Conservation (phyloP, 208 protist genomes). For the Trypanosoma conorhini region DNA sequence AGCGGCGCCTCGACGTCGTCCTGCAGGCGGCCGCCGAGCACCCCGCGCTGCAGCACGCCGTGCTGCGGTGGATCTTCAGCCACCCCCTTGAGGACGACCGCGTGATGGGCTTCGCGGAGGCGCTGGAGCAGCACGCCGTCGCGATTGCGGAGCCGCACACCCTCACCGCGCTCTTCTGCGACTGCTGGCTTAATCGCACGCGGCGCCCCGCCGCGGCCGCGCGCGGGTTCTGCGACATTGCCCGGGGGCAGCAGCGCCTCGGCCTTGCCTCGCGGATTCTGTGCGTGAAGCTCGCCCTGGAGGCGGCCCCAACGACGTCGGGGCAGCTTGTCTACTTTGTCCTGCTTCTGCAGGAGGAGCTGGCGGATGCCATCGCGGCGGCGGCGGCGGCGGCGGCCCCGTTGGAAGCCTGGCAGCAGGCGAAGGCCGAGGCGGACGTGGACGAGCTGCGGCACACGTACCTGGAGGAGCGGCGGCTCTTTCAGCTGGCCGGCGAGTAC, state of each 20-base stretch:
- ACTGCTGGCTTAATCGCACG: slow-evolving; percentile 39
- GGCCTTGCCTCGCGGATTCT: slow-evolving; percentile 49
- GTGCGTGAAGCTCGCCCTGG: slow-evolving; percentile 49
- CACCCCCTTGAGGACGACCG: slow-evolving; percentile 61
- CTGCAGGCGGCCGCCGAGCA: slow-evolving; percentile 29
- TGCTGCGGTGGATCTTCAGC: slow-evolving; percentile 73
- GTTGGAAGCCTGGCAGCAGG: not conserved
- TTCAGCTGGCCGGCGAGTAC: slow-evolving; percentile 67
- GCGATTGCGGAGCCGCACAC: slow-evolving; percentile 44
- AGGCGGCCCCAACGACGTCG: slow-evolving; percentile 30
- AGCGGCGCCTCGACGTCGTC: slow-evolving; percentile 3
- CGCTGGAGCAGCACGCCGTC: slow-evolving; percentile 49
- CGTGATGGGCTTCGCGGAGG: slow-evolving; percentile 53
- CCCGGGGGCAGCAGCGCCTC: slow-evolving; percentile 37
- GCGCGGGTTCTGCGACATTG: slow-evolving; percentile 60
- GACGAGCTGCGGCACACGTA: slow-evolving; percentile 45
- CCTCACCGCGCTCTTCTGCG: slow-evolving; percentile 64
- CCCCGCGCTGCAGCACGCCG: slow-evolving; percentile 31
- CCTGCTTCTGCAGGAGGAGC: slow-evolving; percentile 72
- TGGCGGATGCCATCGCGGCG: slow-evolving; percentile 46
- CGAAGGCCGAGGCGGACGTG: slow-evolving; percentile 30
- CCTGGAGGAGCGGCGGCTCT: slow-evolving; percentile 58
- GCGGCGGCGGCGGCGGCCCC: slow-evolving; percentile 30
- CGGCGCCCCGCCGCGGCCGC: slow-evolving; percentile 40
- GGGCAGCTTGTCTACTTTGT: slow-evolving; percentile 60